A percentile compares a stretch with the other conserved stretches of the same genome.
phyloP scores from a whole-genome alignment of 768 basidiomycete species.

The Rubroboletus satanas region DNA sequence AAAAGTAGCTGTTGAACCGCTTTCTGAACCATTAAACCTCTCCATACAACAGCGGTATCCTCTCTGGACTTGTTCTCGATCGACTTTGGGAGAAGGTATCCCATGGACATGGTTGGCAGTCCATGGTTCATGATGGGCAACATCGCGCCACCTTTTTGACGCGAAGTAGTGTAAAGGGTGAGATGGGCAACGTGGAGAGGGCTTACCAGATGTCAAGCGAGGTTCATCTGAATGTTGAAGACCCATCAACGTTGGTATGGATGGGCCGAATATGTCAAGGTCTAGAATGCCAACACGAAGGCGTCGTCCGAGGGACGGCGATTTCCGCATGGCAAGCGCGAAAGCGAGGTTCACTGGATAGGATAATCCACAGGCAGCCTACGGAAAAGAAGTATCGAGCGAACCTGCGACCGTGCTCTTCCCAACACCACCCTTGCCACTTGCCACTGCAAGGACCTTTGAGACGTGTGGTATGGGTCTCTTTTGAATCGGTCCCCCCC shows the following conservation, averaged over 20 bases:
- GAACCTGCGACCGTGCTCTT: constrained; percentile 90
- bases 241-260: constrained; percentile 90
- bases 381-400: constrained; percentile 11
- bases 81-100: constrained; percentile 74
- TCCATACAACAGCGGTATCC: constrained; percentile 88
- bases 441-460: constrained; percentile 79
- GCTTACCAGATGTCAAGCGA: constrained; percentile 62
- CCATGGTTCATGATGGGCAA: constrained; percentile 85
- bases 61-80: constrained; percentile 46
- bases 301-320: constrained; percentile 31
- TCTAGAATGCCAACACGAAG: constrained; percentile 85
- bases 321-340: constrained; percentile 51
- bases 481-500: constrained; percentile 50
- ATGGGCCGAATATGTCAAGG: constrained; percentile 94
- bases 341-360: constrained; percentile 75
- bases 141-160: constrained; percentile 61
- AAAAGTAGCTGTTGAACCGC: constrained; percentile 95
- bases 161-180: neutral
- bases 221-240: constrained; percentile 78
- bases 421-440: constrained; percentile 94
- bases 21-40: constrained; percentile 97
- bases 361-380: constrained; percentile 4
- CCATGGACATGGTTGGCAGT: constrained; percentile 95
- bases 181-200: neutral
- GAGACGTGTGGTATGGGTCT: constrained; percentile 67